A percentile compares a stretch with the other conserved stretches of the same genome.
These are phyloP conservation scores for Fragilariopsis cylindrus DNA, from an alignment of 108 stramenopile genomes.

Conservation along the genomic window DNA sequence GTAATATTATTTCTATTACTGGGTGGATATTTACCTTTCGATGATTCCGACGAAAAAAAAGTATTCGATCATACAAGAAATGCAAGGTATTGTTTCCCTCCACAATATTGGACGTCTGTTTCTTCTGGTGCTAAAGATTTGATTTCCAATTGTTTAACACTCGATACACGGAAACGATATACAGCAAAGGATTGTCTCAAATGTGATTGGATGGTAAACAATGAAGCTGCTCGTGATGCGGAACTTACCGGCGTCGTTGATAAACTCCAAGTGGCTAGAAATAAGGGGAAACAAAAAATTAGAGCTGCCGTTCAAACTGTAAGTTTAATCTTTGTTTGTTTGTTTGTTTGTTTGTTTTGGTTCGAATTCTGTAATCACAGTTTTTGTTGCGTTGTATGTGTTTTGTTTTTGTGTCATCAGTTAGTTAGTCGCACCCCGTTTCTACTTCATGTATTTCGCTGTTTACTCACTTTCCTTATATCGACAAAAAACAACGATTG, in stretches of 20 bases:
- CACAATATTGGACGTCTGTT: conserved; percentile 67
- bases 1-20: conserved; percentile 96
- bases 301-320: conserved; percentile 50
- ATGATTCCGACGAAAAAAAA: conserved; percentile 63
- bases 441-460: not conserved
- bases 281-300: conserved; percentile 42
- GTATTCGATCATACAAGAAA: conserved; percentile 60
- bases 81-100: conserved; percentile 55
- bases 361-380: not conserved
- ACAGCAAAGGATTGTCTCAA: conserved; percentile 45
- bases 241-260: conserved; percentile 27
- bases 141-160: conserved; percentile 42
- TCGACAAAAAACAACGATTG: not conserved
- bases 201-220: conserved; percentile 47
- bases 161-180: conserved; percentile 52
- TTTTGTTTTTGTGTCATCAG: not conserved
- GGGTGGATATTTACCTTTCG: conserved; percentile 90
- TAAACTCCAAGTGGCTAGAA: conserved; percentile 13
- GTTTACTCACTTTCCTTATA: not conserved
- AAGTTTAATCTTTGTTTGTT: conserved; percentile 7
- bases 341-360: not conserved
- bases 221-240: conserved; percentile 20
- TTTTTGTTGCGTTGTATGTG: not conserved
- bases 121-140: conserved; percentile 76
- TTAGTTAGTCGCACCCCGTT: not conserved